Base-by-base conservation (phyloP, 306 rosid genomes). In the Vigna mungo region DNA sequence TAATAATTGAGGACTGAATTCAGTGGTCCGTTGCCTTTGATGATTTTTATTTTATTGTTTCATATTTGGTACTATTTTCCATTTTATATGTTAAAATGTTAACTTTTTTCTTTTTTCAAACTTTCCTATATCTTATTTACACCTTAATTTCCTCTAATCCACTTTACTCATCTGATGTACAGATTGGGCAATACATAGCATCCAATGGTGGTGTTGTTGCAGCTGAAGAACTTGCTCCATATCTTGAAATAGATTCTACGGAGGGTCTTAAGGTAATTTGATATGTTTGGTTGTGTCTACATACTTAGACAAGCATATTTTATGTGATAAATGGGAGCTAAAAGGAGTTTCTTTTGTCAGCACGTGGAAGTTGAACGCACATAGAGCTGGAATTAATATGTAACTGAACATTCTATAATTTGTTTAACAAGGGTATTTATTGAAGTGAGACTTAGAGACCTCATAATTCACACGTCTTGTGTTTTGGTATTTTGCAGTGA, bases 151-250 rank as follows among this genome's bases (percentile, higher is more conserved):
- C 70, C 17, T n/a, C 23, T 16, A 34, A 72, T 78, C 74, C 48
- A 43, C 56, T 78, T 48, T 72, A 48, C 55, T 79, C 1, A 16
- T 76, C 75, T 74, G 71, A 67, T 30, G 25, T 85, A 81, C 94
- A 96, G 99, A 92, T 96, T 72, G 99, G 99, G 77, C 91, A 96
- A 68, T 92, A 96, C 84, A 89, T 96, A 86, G 36, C 96, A 72
- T 89, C 97, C 66, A 91, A 96, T 78, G 98, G 96, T 76, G 99
- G 98, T 64, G 98, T 96, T 78, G 94, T 96, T 60, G 81, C 99
- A 44, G 96, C 99, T 41, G 98, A 96, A 89, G 99, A 96, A 85
- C 89, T 96, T 78, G 97, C 96, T 76, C 98, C 98, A 46, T 96
- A 89, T 88, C 93, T 92, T 85, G 98, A 92, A 69, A 68, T 92